Evolutionary conservation across 495 filamentous ascomycete species (phyloP).

Genomic region (Penicillium ucsense): DNA sequence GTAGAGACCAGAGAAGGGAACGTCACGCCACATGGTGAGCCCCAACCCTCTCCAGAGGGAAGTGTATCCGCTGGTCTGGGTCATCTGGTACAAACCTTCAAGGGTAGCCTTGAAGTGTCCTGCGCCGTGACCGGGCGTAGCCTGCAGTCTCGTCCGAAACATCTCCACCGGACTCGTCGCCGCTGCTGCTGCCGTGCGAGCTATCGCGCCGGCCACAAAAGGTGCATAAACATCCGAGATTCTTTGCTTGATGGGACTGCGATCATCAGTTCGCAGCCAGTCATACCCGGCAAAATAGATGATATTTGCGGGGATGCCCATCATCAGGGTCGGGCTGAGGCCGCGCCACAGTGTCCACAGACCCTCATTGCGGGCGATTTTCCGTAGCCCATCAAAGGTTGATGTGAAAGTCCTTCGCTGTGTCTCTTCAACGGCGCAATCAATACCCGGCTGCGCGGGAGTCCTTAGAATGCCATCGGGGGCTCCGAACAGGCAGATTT

Average conservation of each 20-base stretch:
- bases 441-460: conserved; percentile 30
- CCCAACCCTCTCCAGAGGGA: conserved; percentile 91
- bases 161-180: conserved; percentile 89
- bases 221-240: conserved; percentile 62
- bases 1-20: conserved; percentile 93
- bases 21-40: conserved; percentile 91
- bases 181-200: conserved; percentile 70
- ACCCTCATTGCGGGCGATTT: conserved; percentile 95
- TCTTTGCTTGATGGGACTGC: conserved; percentile 53
- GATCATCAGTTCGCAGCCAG: conserved; percentile 64
- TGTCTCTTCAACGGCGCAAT: conserved; percentile 81
- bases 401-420: conserved; percentile 77
- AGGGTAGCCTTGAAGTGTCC: conserved; percentile 68
- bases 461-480: conserved; percentile 25
- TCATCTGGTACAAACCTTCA: conserved; percentile 67
- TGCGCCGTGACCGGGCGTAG: conserved; percentile 44
- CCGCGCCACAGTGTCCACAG: conserved; percentile 83
- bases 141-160: conserved; percentile 88
- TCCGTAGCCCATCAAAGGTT: conserved; percentile 83
- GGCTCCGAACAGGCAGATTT: conserved; percentile 63
- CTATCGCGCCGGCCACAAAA: conserved; percentile 66
- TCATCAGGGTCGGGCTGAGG: conserved; percentile 80
- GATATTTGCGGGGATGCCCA: conserved; percentile 92
- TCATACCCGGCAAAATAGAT: conserved; percentile 99
- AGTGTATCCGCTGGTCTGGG: conserved; percentile 58